Conservation (phyloP, 139 green algal species). For the Nannochloris sp. region DNA sequence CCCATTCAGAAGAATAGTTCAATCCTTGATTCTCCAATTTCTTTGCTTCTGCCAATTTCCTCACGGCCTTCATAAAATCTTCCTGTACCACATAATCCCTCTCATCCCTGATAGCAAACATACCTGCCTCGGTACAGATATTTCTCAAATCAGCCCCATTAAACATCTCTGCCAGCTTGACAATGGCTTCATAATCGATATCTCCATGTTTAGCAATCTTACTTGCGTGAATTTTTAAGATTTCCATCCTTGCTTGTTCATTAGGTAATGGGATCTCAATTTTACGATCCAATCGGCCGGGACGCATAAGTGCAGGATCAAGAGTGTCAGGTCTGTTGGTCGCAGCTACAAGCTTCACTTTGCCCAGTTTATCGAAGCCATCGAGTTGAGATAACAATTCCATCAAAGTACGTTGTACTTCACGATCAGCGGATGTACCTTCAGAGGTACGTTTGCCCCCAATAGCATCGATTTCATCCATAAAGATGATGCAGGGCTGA, state of each 20-base stretch:
- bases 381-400: conserved; percentile 98
- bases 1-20: conserved; percentile 72
- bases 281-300: conserved; percentile 92
- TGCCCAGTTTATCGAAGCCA: conserved; percentile 95
- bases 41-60: conserved; percentile 97
- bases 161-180: conserved; percentile 96
- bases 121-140: conserved; percentile 97
- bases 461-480: conserved; percentile 99
- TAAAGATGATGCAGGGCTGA: conserved; percentile 99
- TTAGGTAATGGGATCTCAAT: conserved; percentile 99
- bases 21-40: conserved; percentile 88
- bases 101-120: conserved; percentile 95
- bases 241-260: conserved; percentile 92
- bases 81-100: conserved; percentile 90
- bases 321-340: conserved; percentile 95
- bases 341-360: conserved; percentile 95
- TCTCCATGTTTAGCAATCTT: conserved; percentile 95
- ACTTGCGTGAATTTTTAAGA: conserved; percentile 96
- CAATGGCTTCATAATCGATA: conserved; percentile 97
- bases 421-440: conserved; percentile 89
- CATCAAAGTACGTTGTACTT: conserved; percentile 99
- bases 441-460: conserved; percentile 93
- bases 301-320: conserved; percentile 93
- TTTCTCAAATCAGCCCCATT: conserved; percentile 99
- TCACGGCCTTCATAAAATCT: conserved; percentile 99